Evolutionary conservation across 2,329 filamentous ascomycete species (phyloP).

Genomic region (Pseudocercospora pini-densiflorae): DNA sequence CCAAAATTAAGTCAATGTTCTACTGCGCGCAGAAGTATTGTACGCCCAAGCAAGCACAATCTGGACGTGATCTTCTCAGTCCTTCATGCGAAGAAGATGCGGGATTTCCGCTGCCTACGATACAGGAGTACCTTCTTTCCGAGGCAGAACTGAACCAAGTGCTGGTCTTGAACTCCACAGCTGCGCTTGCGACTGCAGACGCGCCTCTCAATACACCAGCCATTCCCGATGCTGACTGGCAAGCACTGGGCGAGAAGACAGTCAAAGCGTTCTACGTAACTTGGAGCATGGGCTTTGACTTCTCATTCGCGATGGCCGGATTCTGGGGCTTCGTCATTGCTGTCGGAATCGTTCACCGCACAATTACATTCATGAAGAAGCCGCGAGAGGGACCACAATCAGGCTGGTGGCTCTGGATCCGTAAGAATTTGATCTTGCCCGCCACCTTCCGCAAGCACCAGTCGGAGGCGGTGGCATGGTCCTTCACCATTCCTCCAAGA

Average conservation of each 20-base stretch:
- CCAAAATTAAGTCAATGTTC: slow-evolving; percentile 20
- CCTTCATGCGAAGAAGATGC: slow-evolving; percentile 13
- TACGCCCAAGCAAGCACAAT: slow-evolving; percentile 10
- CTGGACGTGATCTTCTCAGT: slow-evolving; percentile 11
- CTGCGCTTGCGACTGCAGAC: slow-evolving; percentile 19
- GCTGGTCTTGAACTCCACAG: slow-evolving; percentile 18
- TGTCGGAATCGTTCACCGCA: slow-evolving; percentile 41
- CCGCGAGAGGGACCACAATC: slow-evolving; percentile 16
- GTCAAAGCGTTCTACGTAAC: slow-evolving; percentile 18
- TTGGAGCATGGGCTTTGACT: slow-evolving; percentile 22
- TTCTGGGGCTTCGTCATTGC: slow-evolving; percentile 48
- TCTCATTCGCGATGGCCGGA: slow-evolving; percentile 25
- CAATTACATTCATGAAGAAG: slow-evolving; percentile 32
- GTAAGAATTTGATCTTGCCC: slow-evolving; percentile 49
- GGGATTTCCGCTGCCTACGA: slow-evolving; percentile 13
- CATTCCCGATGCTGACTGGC: slow-evolving; percentile 25
- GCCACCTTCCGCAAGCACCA: slow-evolving; percentile 49
- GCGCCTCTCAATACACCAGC: slow-evolving; percentile 14
- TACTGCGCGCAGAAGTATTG: slow-evolving; percentile 27
- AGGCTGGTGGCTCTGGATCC: slow-evolving; percentile 36
- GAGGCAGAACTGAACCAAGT: slow-evolving; percentile 13
- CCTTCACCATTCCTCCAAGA: slow-evolving; percentile 52
- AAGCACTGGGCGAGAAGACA: slow-evolving; percentile 2
- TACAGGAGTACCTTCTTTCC: slow-evolving; percentile 14
- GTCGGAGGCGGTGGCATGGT: slow-evolving; percentile 45